Conservation (phyloP, 202 grass and related monocot species). For the Tripidium arundinaceum region DNA sequence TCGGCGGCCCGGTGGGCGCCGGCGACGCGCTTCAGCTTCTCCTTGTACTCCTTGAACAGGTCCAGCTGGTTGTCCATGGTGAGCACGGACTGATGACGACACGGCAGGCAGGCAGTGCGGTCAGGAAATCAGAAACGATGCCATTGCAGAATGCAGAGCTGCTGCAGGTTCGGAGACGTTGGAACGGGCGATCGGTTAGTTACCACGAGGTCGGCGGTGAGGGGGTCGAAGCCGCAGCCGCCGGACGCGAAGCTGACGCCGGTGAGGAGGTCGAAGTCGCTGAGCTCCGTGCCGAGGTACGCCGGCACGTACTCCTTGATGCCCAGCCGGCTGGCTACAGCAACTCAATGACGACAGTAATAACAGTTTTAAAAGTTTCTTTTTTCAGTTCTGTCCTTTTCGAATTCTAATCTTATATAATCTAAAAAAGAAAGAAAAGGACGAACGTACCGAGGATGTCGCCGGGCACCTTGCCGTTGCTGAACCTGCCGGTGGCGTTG, state of each 20-base stretch:
- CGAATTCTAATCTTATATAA: background rate
- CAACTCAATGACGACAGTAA: background rate
- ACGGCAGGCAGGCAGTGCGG: background rate
- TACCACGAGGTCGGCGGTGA: conserved; percentile 64
- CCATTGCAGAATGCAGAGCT: background rate
- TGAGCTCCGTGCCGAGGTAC: conserved; percentile 68
- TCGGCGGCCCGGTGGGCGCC: conserved; percentile 37
- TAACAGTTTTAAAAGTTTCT: background rate
- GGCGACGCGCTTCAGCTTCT: conserved; percentile 45
- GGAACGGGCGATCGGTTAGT: background rate
- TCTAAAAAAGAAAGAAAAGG: background rate
- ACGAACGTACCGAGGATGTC: conserved; percentile 59
- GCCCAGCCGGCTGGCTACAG: conserved; percentile 56
- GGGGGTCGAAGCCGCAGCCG: conserved; percentile 67
- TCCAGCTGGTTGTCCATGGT: conserved; percentile 73
- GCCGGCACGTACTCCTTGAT: conserved; percentile 74
- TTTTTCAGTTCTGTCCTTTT: background rate
- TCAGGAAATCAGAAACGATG: background rate
- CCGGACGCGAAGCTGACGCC: conserved; percentile 92
- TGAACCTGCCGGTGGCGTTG: conserved; percentile 74
- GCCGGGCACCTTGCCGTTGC: conserved; percentile 71
- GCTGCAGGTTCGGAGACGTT: background rate
- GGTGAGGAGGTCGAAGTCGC: conserved; percentile 69
- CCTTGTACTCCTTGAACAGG: conserved; percentile 84
- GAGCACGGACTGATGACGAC: conserved; percentile 50